Base-by-base conservation (phyloP, 2,329 filamentous ascomycete genomes). In the Monosporascus sp. region DNA sequence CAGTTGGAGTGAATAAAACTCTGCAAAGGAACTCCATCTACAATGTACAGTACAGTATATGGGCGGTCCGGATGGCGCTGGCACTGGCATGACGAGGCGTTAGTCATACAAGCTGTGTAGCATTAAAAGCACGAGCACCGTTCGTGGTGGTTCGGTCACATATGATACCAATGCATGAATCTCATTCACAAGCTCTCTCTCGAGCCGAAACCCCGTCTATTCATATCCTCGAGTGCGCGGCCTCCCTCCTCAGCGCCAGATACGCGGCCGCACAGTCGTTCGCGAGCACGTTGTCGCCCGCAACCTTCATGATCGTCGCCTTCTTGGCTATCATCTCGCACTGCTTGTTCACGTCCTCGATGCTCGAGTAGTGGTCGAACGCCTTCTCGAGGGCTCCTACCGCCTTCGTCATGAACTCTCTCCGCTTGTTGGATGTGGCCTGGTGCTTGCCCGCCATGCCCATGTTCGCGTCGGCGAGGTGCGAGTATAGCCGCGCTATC, bases 321-420 rank as follows among this genome's bases (percentile, higher is more conserved):
- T 90, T 92, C 76, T 94, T 94, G 20, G 87, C 86, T 73, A 92
- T 80, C 76, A 89, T 85, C 69, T 91, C 87, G 64, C 89, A 86
- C 70, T 89, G 86, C 51, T 83, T 84, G n/a, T 75, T 72, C 15
- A 85, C 72, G 65, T 89, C 88, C 65, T 89, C 84, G 15, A 90
- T 74, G 47, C 76, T 78, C 43, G 83, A 81, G 66, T 82, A 95
- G 57, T 85, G 80, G 35, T 74, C 73, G 60, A 85, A 83, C 0
- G 86, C 82, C 56, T 75, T 79, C 52, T 87, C 82, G 48, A 89
- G 76, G 31, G 84, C 82, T 38, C 77, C 77, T 50, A 83, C 65
- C 0, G 84, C 86, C 51, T 77, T 75, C 7, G 77, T 79, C 62
- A 89, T 68, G 59, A 79, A 77, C 63, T 86, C 82, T 38, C 76